Percentiles rank a stretch among this genome's conserved stretches.
Evolutionary conservation across 495 filamentous ascomycete genomes (phyloP).

Genomic region (Penicillium daleae): DNA sequence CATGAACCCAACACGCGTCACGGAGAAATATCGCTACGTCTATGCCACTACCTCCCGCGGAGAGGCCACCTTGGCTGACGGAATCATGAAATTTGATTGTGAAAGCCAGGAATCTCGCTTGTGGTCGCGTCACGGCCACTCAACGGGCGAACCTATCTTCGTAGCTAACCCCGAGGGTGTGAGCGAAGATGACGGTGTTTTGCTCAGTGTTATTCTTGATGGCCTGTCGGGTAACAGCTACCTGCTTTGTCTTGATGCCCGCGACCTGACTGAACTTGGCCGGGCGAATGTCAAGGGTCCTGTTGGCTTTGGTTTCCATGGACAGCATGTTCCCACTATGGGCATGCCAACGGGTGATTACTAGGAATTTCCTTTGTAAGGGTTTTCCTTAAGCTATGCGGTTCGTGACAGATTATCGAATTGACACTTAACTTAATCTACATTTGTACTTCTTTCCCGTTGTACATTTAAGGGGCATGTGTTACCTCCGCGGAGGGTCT

Average conservation of each 20-base stretch:
- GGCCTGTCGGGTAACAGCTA: constrained; percentile 66
- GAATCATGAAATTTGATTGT: constrained; percentile 70
- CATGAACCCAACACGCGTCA: constrained; percentile 63
- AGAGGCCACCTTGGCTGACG: constrained; percentile 64
- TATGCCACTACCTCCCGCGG: constrained; percentile 63
- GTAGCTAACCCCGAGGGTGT: constrained; percentile 51
- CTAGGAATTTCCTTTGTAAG: constrained; percentile 9
- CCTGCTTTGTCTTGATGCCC: constrained; percentile 70
- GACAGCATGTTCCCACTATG: constrained; percentile 52
- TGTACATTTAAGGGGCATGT: too few species aligned
- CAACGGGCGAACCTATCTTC: constrained; percentile 76
- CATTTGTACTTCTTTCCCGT: not conserved
- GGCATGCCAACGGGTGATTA: constrained; percentile 42
- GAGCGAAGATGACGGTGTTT: constrained; percentile 67
- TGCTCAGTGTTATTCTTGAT: constrained; percentile 74
- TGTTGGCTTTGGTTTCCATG: constrained; percentile 76
- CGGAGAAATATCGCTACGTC: constrained; percentile 61
- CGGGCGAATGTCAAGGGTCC: constrained; percentile 63
- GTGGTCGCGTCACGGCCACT: constrained; percentile 67
- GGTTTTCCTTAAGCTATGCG: not conserved
- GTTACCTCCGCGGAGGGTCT: too few species aligned
- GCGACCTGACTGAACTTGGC: constrained; percentile 65
- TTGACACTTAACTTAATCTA: not conserved
- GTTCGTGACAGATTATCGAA: not conserved
- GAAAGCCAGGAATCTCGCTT: constrained; percentile 47